Base-by-base conservation (phyloP, 1,284 basidiomycete species). In the Apiotrichum sp. region DNA sequence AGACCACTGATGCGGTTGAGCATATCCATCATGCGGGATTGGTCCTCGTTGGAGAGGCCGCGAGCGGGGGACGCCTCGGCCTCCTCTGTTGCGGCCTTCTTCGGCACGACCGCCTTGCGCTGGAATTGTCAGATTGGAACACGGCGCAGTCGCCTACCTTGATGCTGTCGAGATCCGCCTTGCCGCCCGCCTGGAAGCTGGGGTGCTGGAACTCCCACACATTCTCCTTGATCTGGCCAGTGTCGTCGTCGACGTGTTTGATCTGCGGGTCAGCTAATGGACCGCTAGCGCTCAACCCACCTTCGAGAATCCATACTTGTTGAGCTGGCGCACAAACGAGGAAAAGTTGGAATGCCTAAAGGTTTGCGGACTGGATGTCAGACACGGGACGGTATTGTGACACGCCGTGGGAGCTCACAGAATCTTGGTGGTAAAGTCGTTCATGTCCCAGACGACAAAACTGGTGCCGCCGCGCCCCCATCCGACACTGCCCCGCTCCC, bases 231-330 rank as follows among this genome's bases (percentile, higher is more conserved):
- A 74, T 68, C 42, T 67, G 66, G 3, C 69, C 69, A 34, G 67
- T 64, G 8, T 68, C 66, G 40, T 70, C 67, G 42, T 73, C 71
- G 22, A 70, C 65, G 50, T 73, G 71, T 52, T 75, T 75, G 62
- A 75, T 73, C 69, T 69, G 52, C 47, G 9, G 36, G 46, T 31
- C 22, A 14, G 14, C 8, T 11, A 10, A 32, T 35, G 7, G 33
- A 11, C 33, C 32, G 31, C 39, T 36, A 55, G 42, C 57, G 56
- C 51, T 8, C 8, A 16, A n/a, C 40, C 67, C 53, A 86, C 89
- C 80, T 97, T 98, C 80, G 95, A 92, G 69, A 97, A 98, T 69
- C 96, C 93, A 72, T 98, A 98, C 78, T 97, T 98, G 83, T 98
- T 98, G 42, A 98, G 80, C 76, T 98, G 93, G 9, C 92, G 82